Conservation (phyloP, 768 basidiomycete species). For the Lentinula lateritia region DNA sequence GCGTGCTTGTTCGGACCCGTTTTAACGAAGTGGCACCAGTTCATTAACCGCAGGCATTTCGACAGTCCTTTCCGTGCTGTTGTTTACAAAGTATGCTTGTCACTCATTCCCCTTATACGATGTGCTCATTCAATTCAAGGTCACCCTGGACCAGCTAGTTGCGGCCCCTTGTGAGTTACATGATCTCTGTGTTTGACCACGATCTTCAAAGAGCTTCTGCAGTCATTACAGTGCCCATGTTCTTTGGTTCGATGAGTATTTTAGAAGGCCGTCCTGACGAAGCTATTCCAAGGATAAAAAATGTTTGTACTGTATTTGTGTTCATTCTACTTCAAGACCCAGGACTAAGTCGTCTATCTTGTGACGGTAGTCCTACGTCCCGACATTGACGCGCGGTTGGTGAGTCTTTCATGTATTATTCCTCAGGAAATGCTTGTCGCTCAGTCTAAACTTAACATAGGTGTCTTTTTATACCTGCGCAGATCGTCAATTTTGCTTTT, state of each 20-base stretch:
- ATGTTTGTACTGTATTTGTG: conserved; percentile 16
- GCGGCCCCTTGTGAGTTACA: background rate
- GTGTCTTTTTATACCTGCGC: conserved; percentile 45
- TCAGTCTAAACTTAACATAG: conserved; percentile 15
- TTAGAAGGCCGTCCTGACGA: conserved; percentile 67
- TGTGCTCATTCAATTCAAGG: conserved; percentile 17
- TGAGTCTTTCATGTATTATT: conserved; percentile 15
- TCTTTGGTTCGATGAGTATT: conserved; percentile 66
- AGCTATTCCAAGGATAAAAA: conserved; percentile 25
- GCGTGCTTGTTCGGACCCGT: conserved; percentile 48
- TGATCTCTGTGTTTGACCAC: conserved; percentile 8
- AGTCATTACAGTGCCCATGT: conserved; percentile 46
- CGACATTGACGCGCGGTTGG: conserved; percentile 50
- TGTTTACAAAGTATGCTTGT: conserved; percentile 20
- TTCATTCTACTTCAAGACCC: background rate
- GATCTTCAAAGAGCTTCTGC: background rate
- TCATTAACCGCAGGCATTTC: conserved; percentile 46
- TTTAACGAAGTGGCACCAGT: conserved; percentile 53
- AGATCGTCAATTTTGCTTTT: conserved; percentile 32
- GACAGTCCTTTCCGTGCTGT: conserved; percentile 31
- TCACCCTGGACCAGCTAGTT: conserved; percentile 7
- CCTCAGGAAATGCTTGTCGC: background rate
- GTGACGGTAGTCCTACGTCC: conserved; percentile 30
- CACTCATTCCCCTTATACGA: too few relatives aligned
- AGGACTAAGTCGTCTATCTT: background rate